Evolutionary conservation across 768 basidiomycete genomes (phyloP).

Genomic region (Floccularia luteovirens): DNA sequence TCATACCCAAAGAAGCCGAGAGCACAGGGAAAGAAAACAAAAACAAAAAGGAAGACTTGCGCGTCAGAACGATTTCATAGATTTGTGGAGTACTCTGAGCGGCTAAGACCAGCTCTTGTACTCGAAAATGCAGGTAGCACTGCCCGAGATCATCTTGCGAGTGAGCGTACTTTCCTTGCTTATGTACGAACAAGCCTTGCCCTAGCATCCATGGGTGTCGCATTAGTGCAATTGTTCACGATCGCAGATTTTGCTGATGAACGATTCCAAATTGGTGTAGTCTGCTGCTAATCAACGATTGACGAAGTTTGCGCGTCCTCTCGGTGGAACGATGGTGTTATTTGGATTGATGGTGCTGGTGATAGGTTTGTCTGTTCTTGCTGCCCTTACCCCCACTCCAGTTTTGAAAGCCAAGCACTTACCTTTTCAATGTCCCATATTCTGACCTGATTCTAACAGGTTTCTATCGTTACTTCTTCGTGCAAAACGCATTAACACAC

Average conservation of each 20-base stretch:
- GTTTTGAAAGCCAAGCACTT: too few species aligned
- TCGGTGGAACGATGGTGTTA: conserved; percentile 31
- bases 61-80: too few species aligned
- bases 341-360: conserved; percentile 25
- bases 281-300: neutral
- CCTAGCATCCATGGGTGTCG: conserved; percentile 38
- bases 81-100: too few species aligned
- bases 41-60: too few species aligned
- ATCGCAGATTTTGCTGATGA: conserved; percentile 20
- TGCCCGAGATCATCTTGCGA: conserved; percentile 45
- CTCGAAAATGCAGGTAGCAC: conserved; percentile 41
- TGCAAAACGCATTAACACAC: conserved; percentile 26
- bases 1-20: too few species aligned
- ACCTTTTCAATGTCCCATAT: neutral
- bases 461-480: conserved; percentile 26
- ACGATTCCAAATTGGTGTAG: too few species aligned
- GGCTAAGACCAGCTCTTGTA: conserved; percentile 5
- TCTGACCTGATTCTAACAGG: conserved; percentile 10
- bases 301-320: conserved; percentile 24
- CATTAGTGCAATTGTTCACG: conserved; percentile 39
- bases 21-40: too few species aligned
- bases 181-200: conserved; percentile 43
- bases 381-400: neutral
- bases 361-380: conserved; percentile 11
- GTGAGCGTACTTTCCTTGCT: conserved; percentile 43